phyloP scores from a whole-genome alignment of 2,329 filamentous ascomycete genomes.

The Magnaporthales sp. region DNA sequence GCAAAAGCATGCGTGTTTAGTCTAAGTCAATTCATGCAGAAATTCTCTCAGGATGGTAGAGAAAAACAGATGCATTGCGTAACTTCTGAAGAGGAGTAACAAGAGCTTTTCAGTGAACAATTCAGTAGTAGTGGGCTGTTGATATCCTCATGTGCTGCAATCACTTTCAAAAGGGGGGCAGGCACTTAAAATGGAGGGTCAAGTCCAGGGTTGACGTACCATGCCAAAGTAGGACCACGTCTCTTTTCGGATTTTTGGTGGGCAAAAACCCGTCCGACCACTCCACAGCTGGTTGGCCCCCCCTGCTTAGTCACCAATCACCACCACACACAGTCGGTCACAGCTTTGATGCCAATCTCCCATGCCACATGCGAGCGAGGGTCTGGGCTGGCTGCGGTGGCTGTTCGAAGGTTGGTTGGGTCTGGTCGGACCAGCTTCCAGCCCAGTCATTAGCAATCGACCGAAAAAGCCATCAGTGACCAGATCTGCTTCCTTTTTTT shows the following conservation, averaged over 20 bases:
- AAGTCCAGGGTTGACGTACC: background rate
- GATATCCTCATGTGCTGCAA: background rate
- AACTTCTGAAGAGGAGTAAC: background rate
- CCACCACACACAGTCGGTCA: background rate
- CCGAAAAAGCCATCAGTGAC: slow-evolving; percentile 2
- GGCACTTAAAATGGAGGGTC: background rate
- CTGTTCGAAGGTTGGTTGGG: no score
- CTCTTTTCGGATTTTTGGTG: background rate
- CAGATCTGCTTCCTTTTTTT: background rate
- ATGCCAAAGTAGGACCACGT: background rate
- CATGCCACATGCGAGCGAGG: background rate
- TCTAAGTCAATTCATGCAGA: background rate
- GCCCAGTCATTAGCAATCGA: slow-evolving; percentile 4
- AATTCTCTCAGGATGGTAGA: background rate
- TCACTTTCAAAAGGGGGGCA: background rate
- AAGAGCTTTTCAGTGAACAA: background rate
- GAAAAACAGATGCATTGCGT: background rate
- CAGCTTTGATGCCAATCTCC: background rate
- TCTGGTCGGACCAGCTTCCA: background rate
- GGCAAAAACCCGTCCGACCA: background rate
- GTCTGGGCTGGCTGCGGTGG: background rate
- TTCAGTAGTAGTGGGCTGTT: background rate
- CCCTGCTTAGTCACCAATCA: background rate
- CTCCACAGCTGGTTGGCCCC: background rate
- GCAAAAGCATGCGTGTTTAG: background rate